Evolutionary conservation across 2,329 filamentous ascomycete species (phyloP).

Genomic region (Trichoderma sp.): DNA sequence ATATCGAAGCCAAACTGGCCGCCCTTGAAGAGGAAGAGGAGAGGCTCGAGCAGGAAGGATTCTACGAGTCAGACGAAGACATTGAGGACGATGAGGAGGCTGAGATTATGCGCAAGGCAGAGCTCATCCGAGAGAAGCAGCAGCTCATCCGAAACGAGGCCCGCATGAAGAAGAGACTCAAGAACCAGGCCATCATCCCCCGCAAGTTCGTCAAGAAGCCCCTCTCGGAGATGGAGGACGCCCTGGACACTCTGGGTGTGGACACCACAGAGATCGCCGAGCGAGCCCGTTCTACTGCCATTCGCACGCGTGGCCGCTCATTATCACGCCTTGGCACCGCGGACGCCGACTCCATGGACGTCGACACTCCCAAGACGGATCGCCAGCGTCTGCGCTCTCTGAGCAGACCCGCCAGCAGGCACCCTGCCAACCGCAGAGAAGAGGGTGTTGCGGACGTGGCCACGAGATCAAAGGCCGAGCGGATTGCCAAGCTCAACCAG

Average conservation of each 20-base stretch:
- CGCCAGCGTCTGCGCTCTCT: conserved; percentile 66
- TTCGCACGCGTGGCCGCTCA: conserved; percentile 69
- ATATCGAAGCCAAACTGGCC: conserved; percentile 89
- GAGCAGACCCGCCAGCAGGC: conserved; percentile 68
- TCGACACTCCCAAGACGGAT: conserved; percentile 50
- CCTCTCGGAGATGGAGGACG: conserved; percentile 80
- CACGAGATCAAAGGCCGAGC: conserved; percentile 75
- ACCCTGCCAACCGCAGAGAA: conserved; percentile 63
- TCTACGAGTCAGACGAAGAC: conserved; percentile 81
- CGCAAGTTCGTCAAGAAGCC: conserved; percentile 77
- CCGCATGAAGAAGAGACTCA: conserved; percentile 91
- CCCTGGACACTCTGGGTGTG: conserved; percentile 80
- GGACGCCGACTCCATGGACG: conserved; percentile 73
- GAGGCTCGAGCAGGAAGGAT: conserved; percentile 84
- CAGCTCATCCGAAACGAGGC: conserved; percentile 89
- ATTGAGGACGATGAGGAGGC: conserved; percentile 87
- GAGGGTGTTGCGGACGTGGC: conserved; percentile 71
- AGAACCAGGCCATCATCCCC: conserved; percentile 94
- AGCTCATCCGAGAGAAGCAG: conserved; percentile 93
- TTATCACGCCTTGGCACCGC: conserved; percentile 59
- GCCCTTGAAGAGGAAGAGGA: conserved; percentile 95
- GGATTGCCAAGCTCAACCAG: conserved; percentile 84
- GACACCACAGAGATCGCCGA: conserved; percentile 73
- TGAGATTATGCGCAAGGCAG: conserved; percentile 85
- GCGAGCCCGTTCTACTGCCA: conserved; percentile 61